Conservation (phyloP, 257 asterid genomes). For the Buddleja alternifolia region DNA sequence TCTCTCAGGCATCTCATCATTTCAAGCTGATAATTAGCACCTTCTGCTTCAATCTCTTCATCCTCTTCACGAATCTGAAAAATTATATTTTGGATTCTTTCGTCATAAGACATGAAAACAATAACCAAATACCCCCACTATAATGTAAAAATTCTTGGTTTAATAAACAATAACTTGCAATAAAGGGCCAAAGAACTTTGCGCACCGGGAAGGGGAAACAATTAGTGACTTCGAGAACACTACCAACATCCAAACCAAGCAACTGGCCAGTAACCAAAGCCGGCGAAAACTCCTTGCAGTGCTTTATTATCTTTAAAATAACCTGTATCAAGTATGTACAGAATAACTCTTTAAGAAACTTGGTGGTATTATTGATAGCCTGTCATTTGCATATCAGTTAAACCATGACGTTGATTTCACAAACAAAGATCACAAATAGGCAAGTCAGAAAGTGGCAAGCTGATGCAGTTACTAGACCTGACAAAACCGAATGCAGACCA, state of each 20-base stretch:
- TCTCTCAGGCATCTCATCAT: constrained; percentile 99
- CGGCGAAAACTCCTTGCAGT: constrained; percentile 95
- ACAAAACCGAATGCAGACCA: not conserved
- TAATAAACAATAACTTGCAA: not conserved
- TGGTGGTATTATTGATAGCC: not conserved
- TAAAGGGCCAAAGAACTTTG: not conserved
- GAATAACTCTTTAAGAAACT: not conserved
- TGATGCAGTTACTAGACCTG: not conserved
- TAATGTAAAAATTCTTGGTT: not conserved
- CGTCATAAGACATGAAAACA: not conserved
- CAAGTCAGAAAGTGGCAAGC: not conserved
- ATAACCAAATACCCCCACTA: not conserved
- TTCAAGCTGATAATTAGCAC: constrained; percentile 97
- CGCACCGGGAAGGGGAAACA: constrained; percentile 98
- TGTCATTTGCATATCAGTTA: not conserved
- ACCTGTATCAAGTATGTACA: constrained; percentile 48
- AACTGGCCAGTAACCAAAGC: constrained; percentile 95
- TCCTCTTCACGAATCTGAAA: constrained; percentile 92
- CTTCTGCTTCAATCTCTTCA: constrained; percentile 96
- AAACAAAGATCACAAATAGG: not conserved
- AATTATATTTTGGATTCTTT: not conserved
- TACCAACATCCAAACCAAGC: constrained; percentile 97
- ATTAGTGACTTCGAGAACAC: constrained; percentile 94
- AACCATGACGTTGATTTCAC: not conserved
- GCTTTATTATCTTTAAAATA: constrained; percentile 91